A percentile compares a stretch with the other conserved stretches of the same genome.
Evolutionary conservation across 345 rosid genomes (phyloP).

Genomic region (Lagerstroemia speciosa): DNA sequence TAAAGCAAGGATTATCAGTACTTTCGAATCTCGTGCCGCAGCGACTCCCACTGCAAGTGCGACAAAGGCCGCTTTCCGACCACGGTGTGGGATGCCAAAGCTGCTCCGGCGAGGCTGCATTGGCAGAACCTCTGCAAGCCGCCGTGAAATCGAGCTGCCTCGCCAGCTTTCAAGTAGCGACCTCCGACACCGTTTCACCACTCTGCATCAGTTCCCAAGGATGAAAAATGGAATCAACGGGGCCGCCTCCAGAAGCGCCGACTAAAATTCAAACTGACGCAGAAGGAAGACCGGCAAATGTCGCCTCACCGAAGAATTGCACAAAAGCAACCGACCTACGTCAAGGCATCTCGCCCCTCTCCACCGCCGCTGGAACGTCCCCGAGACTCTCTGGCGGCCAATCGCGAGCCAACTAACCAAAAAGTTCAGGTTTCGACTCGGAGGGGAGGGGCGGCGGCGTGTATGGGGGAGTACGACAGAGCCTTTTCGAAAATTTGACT

Average conservation of each 20-base stretch:
- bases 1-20: background rate
- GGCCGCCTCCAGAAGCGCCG: background rate
- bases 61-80: background rate
- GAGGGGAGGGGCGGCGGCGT: background rate
- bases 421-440: no score
- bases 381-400: background rate
- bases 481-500: background rate
- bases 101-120: slow-evolving; percentile 11
- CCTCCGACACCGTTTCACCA: slow-evolving; percentile 9
- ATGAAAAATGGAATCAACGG: background rate
- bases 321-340: background rate
- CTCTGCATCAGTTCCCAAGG: slow-evolving; percentile 2
- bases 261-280: background rate
- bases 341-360: background rate
- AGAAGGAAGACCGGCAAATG: background rate
- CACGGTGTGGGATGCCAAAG: background rate
- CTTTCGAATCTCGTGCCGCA: slow-evolving; percentile 2
- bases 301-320: background rate
- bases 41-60: slow-evolving; percentile 9
- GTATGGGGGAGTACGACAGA: no score
- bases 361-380: slow-evolving; percentile 3
- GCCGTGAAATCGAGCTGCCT: slow-evolving; percentile 17
- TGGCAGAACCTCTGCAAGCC: slow-evolving; percentile 4
- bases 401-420: no score
- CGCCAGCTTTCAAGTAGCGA: slow-evolving; percentile 12